phyloP scores from a whole-genome alignment of 2,329 filamentous ascomycete genomes.

The Alternaria conjuncta region DNA sequence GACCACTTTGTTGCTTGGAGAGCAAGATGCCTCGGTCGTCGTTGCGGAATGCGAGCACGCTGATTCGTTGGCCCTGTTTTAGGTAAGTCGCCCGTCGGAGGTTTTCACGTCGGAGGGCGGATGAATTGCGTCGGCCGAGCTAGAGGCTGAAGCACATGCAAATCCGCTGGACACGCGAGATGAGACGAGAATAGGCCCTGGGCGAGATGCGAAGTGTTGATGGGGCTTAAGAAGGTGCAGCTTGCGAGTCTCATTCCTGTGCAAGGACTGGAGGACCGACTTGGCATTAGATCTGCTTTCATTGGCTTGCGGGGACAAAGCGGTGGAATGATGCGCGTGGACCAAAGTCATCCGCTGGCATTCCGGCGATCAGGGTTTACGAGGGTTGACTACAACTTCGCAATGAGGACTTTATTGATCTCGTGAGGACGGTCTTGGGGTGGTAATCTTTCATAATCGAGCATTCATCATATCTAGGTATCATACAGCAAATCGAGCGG shows the following conservation, averaged over 20 bases:
- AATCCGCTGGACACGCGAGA: not conserved
- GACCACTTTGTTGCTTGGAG: conserved; percentile 12
- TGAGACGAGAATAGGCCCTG: not conserved
- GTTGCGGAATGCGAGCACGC: conserved; percentile 4
- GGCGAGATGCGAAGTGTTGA: not conserved
- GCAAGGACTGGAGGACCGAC: not conserved
- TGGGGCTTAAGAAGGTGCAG: not conserved
- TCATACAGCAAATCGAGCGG: not conserved
- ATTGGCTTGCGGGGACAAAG: not conserved
- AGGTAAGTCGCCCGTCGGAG: not conserved
- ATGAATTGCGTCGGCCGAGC: conserved; percentile 4
- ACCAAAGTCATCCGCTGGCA: not conserved
- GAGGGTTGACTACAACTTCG: not conserved
- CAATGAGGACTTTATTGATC: not conserved
- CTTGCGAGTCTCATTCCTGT: not conserved
- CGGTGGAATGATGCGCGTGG: not conserved
- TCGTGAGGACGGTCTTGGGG: not conserved
- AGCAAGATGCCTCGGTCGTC: conserved; percentile 29
- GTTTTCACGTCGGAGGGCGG: conserved; percentile 10
- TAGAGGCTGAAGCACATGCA: conserved; percentile 1
- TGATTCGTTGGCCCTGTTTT: conserved; percentile 20
- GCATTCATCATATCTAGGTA: not conserved
- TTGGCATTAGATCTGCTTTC: not conserved
- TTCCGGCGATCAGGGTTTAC: not conserved
- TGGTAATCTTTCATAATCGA: not conserved